phyloP scores from a whole-genome alignment of 495 filamentous ascomycete genomes.

The Staphylotrichum longicolle region DNA sequence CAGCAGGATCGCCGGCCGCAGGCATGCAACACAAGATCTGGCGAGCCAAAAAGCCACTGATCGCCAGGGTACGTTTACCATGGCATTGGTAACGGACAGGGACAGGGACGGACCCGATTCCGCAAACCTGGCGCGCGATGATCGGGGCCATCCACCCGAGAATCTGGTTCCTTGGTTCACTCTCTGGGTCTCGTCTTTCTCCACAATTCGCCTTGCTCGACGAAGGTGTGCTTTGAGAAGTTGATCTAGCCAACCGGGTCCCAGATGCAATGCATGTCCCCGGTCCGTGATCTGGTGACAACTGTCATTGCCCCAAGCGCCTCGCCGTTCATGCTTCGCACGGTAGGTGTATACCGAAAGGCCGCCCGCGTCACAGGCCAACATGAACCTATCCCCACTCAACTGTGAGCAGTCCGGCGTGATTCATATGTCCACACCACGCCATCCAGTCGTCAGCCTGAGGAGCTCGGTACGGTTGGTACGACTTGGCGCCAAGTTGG shows the following conservation, averaged over 20 bases:
- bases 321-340: background rate
- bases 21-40: slow-evolving; percentile 19
- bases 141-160: background rate
- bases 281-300: too few species aligned
- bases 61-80: slow-evolving; percentile 8
- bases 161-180: background rate
- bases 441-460: too few species aligned
- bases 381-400: too few species aligned
- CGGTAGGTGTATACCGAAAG: too few species aligned
- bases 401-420: background rate
- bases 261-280: too few species aligned
- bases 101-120: background rate
- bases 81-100: background rate
- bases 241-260: too few species aligned
- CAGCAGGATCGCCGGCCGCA: slow-evolving; percentile 11
- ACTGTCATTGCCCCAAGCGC: background rate
- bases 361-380: too few species aligned
- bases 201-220: background rate
- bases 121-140: background rate
- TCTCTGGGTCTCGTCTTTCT: background rate
- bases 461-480: too few species aligned
- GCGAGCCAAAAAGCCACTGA: slow-evolving; percentile 3
- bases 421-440: slow-evolving; percentile 5
- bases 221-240: too few species aligned
- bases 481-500: too few species aligned